These are phyloP conservation scores for Fraxinus velutina DNA, from an alignment of 305 asterid species.

Conservation along the genomic window DNA sequence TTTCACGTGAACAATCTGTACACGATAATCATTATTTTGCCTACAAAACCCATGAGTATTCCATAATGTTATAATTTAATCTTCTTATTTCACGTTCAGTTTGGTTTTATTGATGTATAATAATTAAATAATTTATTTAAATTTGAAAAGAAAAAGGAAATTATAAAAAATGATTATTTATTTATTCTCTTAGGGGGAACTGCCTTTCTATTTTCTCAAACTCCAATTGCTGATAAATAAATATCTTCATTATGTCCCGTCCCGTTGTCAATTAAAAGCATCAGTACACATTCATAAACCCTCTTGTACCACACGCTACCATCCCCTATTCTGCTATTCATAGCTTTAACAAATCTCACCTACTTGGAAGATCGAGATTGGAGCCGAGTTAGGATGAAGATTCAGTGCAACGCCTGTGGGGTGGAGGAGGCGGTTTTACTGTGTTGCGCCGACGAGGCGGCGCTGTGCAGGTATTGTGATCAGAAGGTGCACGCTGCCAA, in stretches of 20 bases:
- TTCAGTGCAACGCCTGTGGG: constrained; percentile 92
- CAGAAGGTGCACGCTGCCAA: constrained; percentile 82
- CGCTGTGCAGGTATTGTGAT: constrained; percentile 73
- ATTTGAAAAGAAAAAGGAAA: too few relatives aligned
- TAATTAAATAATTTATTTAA: too few relatives aligned
- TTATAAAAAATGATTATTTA: too few relatives aligned
- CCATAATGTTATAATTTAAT: too few relatives aligned
- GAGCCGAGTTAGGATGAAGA: constrained; percentile 50
- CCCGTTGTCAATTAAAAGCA: not conserved
- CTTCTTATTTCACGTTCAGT: too few relatives aligned
- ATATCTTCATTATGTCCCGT: not conserved
- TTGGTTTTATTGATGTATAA: too few relatives aligned
- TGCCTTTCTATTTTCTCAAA: not conserved
- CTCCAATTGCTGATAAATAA: not conserved
- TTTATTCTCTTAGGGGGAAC: too few relatives aligned
- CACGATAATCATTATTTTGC: too few relatives aligned
- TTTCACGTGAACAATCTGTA: too few relatives aligned
- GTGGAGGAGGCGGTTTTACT: constrained; percentile 74
- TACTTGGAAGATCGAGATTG: not conserved
- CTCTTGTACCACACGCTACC: not conserved
- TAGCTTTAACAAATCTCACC: not conserved
- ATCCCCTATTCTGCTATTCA: not conserved
- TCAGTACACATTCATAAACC: constrained; percentile 10
- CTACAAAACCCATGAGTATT: too few relatives aligned
- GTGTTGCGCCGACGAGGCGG: constrained; percentile 99